phyloP scores from a whole-genome alignment of 1,139 yeast species.

The Scheffersomyces segobiensis region DNA sequence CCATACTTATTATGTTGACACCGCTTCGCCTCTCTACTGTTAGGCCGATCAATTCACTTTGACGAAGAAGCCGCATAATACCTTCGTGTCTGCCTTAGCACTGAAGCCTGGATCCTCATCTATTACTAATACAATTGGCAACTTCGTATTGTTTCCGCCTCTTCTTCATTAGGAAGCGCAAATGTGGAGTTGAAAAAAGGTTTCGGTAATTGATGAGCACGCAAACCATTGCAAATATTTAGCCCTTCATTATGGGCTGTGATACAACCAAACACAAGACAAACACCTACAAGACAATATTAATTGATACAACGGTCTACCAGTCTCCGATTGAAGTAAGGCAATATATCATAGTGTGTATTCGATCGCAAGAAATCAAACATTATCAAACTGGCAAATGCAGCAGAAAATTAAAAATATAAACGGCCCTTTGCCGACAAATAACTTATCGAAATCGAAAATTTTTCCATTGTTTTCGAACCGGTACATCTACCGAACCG shows the following conservation, averaged over 20 bases:
- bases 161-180: neutral
- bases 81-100: neutral
- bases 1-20: neutral
- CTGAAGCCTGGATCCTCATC: neutral
- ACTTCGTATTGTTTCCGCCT: neutral
- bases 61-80: neutral
- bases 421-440: neutral
- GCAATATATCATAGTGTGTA: neutral
- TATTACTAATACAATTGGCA: neutral
- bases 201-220: neutral
- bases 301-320: neutral
- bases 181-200: neutral
- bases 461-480: neutral
- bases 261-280: neutral
- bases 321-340: neutral
- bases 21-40: neutral
- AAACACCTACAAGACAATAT: neutral
- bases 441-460: neutral
- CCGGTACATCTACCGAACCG: neutral
- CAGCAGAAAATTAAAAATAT: neutral
- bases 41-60: neutral
- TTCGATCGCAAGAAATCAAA: neutral
- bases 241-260: neutral
- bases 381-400: neutral
- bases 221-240: neutral